Percentiles rank a stretch among this genome's conserved stretches.
phyloP scores from a whole-genome alignment of 352 stramenopile genomes.

The Peronospora farinosa region DNA sequence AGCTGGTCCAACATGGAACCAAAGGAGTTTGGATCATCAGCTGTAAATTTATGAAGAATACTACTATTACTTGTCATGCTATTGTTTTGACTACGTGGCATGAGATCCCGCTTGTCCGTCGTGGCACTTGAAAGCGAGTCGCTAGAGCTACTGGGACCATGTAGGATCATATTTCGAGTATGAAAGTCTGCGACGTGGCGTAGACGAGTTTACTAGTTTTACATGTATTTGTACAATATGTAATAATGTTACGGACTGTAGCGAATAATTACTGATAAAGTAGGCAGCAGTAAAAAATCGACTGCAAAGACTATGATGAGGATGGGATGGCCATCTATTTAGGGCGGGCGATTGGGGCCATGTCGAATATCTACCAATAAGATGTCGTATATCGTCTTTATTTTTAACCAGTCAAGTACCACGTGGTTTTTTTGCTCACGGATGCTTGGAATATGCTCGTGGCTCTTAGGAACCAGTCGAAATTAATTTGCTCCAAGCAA shows the following conservation, averaged over 20 bases:
- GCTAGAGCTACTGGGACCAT: constrained; percentile 23
- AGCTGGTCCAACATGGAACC: constrained; percentile 62
- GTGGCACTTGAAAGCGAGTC: constrained; percentile 27
- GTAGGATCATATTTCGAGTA: constrained; percentile 18
- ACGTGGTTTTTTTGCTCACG: too few relatives aligned
- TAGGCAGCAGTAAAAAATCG: neutral
- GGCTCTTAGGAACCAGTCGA: constrained; percentile 15
- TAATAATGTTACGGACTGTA: constrained; percentile 11
- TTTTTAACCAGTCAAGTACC: constrained; percentile 16
- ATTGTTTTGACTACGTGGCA: constrained; percentile 14
- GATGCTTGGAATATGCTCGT: neutral
- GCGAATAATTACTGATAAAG: neutral
- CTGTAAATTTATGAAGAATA: constrained; percentile 19
- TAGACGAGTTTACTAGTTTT: neutral
- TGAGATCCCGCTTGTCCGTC: constrained; percentile 20
- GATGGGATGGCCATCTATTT: too few relatives aligned
- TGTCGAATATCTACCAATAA: constrained; percentile 10
- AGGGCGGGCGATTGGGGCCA: too few relatives aligned
- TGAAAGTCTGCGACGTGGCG: constrained; percentile 10
- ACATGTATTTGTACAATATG: neutral
- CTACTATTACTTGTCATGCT: constrained; percentile 11
- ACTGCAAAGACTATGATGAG: neutral
- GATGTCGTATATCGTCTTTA: accelerated
- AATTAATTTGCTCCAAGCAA: neutral
- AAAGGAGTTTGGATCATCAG: constrained; percentile 42